Base-by-base conservation (phyloP, 1,284 basidiomycete species). In the Ustilago nuda region DNA sequence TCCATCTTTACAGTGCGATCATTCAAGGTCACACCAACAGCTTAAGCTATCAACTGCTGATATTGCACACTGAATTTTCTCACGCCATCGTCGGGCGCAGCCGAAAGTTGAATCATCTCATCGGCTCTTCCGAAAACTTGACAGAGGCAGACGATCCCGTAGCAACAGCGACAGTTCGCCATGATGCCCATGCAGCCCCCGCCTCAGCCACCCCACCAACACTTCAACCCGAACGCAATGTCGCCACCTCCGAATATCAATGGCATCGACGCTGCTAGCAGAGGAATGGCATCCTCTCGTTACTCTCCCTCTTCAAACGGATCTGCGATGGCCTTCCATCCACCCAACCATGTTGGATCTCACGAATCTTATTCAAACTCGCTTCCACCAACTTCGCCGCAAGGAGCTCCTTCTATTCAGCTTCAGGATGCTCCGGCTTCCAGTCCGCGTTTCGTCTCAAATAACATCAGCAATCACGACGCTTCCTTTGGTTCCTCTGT, bases 121-220 rank as follows among this genome's bases (percentile, higher is more conserved):
- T 17, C 59, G 43, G 51, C 35, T 37, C 23, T 17, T 19, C 59
- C 33, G 41, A 56, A 56, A 4, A 11, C 35, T n/a, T 53, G 4
- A 36, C 33, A 36, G 48, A 50, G 32, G 55, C 27, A 33, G 19
- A 32, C 43, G 8, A 43, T 57, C 43, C 56, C 53, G 37, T 15
- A 12, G 11, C 12, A 30, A 30, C 4, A 30, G 36, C 33, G 30
- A 30, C 39, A 50, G 36, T 58, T 50, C 64, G 65, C 55, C 61
- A 76, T 76, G 73, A 76, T 76, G 73, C 73, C 66, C 23, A 72
- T 72, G 66, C 74, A 76, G 53, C 56, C 69, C 30, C 65, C 74
- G 36, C 69, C 74, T n/a, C 67, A 75, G 15, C 72, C 67, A 58
- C 74, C 69, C 19, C 66, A 76, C 52, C 74, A 76, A 37, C 63